phyloP scores from a whole-genome alignment of 192 early-diverging fungal genomes.

The Backusella macrospora region DNA sequence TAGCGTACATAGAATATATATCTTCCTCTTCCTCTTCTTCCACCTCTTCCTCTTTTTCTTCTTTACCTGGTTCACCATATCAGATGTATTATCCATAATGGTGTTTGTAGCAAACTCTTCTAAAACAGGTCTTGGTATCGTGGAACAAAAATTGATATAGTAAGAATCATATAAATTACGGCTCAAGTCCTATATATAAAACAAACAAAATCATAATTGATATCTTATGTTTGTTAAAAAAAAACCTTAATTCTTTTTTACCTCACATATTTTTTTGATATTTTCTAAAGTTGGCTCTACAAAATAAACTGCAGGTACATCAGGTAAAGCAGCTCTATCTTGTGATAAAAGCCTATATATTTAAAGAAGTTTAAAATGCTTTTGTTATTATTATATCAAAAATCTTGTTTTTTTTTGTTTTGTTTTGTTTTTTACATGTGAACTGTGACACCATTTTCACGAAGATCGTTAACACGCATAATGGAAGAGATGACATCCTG shows the following conservation, averaged over 20 bases:
- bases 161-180: conserved; percentile 93
- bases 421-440: conserved; percentile 74
- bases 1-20: conserved; percentile 35
- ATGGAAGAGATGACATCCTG: conserved; percentile 97
- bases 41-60: too few relatives aligned
- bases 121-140: conserved; percentile 83
- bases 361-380: conserved; percentile 8
- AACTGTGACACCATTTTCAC: conserved; percentile 95
- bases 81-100: conserved; percentile 70
- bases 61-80: conserved; percentile 79
- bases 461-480: conserved; percentile 92
- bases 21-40: too few relatives aligned
- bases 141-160: conserved; percentile 93
- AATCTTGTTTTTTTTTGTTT: background rate
- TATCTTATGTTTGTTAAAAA: background rate
- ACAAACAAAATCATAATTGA: background rate
- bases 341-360: conserved; percentile 71
- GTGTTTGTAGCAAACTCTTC: conserved; percentile 94
- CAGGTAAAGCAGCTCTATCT: conserved; percentile 87
- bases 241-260: conserved; percentile 40
- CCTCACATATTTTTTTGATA: conserved; percentile 78
- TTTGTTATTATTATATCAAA: background rate
- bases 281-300: conserved; percentile 88
- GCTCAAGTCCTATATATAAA: conserved; percentile 80
- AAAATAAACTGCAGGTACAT: conserved; percentile 98